Evolutionary conservation across 345 rosid species (phyloP).

Genomic region (Pelargonium nanum): DNA sequence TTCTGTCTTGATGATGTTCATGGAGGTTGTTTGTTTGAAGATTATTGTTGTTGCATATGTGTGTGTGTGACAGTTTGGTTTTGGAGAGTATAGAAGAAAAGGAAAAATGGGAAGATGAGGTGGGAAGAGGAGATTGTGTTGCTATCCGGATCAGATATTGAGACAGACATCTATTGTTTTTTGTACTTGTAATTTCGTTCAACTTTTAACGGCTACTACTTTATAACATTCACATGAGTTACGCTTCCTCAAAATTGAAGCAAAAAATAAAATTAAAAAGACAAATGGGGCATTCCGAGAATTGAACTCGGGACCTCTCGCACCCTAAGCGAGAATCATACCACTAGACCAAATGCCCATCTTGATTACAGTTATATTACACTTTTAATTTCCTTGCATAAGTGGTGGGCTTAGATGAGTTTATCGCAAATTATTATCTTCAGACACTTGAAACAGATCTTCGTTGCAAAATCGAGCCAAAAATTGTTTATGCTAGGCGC

Average conservation of each 20-base stretch:
- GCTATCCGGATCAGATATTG: constrained; percentile 46
- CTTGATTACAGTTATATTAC: no score
- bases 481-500: no score
- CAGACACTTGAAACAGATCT: no score
- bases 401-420: no score
- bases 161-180: constrained; percentile 3
- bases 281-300: constrained; percentile 49
- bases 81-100: no score
- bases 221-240: background rate
- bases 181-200: background rate
- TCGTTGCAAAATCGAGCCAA: no score
- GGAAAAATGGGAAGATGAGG: constrained; percentile 27
- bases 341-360: constrained; percentile 86
- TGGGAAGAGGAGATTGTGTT: constrained; percentile 40
- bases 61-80: constrained; percentile 5
- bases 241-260: background rate
- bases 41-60: no score
- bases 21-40: no score
- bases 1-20: no score
- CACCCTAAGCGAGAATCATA: constrained; percentile 91
- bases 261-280: no score
- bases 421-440: no score
- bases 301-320: constrained; percentile 82
- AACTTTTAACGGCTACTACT: background rate
- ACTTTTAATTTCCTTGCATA: no score